A percentile compares a stretch with the other conserved stretches of the same genome.
Conservation (phyloP, 78 protist species). For the Dictyostelium intermedium region DNA sequence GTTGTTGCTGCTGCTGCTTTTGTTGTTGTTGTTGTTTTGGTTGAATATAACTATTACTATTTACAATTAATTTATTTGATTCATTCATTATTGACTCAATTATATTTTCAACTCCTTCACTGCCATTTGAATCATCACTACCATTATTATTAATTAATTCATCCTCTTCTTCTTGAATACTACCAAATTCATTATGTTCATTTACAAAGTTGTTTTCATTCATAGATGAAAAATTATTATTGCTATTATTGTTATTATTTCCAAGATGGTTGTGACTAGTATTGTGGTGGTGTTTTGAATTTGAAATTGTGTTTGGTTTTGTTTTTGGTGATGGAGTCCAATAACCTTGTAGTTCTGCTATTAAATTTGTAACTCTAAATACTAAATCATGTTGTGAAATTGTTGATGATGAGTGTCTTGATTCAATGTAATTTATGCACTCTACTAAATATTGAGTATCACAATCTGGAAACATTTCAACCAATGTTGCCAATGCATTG, state of each 20-base stretch:
- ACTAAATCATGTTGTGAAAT: conserved; percentile 14
- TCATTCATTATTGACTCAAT: conserved; percentile 2
- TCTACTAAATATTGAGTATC: conserved; percentile 31
- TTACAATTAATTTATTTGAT: neutral
- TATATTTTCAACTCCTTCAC: neutral
- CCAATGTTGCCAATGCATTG: conserved; percentile 45
- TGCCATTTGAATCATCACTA: neutral
- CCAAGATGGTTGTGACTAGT: neutral
- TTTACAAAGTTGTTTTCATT: neutral
- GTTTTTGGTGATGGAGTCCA: conserved; percentile 4
- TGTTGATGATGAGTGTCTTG: conserved; percentile 8
- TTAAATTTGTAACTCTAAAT: conserved; percentile 55
- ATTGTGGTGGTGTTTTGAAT: neutral
- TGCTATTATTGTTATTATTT: too few species aligned
- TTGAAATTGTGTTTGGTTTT: neutral
- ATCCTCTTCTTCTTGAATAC: neutral
- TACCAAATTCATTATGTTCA: neutral
- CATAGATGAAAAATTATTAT: neutral
- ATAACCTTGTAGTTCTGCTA: conserved; percentile 64
- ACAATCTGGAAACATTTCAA: conserved; percentile 75
- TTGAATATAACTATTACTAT: neutral
- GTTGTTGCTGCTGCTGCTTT: conserved; percentile 13
- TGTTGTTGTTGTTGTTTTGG: neutral
- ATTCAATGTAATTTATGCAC: conserved; percentile 51
- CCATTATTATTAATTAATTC: neutral